Base-by-base conservation (phyloP, 2,329 filamentous ascomycete genomes). In the Aspergillus awamori region DNA sequence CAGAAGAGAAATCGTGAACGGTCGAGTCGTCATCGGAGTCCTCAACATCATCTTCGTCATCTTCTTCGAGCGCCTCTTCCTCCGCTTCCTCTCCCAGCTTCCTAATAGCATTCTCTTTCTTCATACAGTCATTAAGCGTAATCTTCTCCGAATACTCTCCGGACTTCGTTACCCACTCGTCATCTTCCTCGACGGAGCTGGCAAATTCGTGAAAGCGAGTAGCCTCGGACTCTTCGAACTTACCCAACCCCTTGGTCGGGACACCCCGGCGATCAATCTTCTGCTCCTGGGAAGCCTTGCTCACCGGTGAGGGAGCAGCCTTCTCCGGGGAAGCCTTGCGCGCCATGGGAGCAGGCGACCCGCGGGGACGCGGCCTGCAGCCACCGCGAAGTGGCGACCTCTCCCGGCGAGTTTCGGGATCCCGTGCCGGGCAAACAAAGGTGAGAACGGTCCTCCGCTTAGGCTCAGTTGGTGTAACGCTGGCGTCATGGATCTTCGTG, bases 21-120 rank as follows among this genome's bases (percentile, higher is more conserved):
- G 77, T 85, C 2, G 85, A 83, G 39, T 89, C 88, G 26, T 89
- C 87, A 24, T 89, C 88, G 0, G 87, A 88, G 20, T 88, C 87
- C 1, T 75, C 71, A 1, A 72, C 69, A 7, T 77, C 73, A 2
- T 84, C 79, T n/a, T 72, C 69, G 0, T 75, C 87, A n/a, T 89
- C 87, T 53, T 91, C 88, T 59, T 92, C 89, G 58, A 90, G 83
- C 8, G 88, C 93, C 77, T 98, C 95, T 70, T 96, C 92, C 72
- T 98, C 95, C 1, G 89, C 95, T 77, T 99, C 94, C 72, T 92
- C 89, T 52, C 88, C 94, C 26, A 98, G 80, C 63, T 90, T 88
- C 53, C 94, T 89, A 64, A 99, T 95, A 30, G 87, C 87, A 64
- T 92, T 93, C 78, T 99, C 95, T 77, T 96, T 96, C 74, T 87